Evolutionary conservation across 768 basidiomycete species (phyloP).

Genomic region (Pleurotus citrinopileatus): DNA sequence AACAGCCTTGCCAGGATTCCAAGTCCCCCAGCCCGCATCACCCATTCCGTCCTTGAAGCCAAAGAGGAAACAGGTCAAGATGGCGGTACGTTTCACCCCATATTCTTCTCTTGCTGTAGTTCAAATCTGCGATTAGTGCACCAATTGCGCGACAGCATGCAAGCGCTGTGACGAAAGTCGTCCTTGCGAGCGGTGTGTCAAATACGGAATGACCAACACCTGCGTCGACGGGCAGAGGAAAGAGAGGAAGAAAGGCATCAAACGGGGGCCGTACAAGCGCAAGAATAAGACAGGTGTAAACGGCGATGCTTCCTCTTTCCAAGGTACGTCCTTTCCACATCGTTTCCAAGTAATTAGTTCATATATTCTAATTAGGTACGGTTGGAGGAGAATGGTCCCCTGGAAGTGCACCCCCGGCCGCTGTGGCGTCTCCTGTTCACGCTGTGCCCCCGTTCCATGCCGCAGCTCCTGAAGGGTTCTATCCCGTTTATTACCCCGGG

Average conservation of each 20-base stretch:
- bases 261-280: slow-evolving; percentile 83
- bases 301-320: not conserved
- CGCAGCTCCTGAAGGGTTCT: not conserved
- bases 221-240: slow-evolving; percentile 92
- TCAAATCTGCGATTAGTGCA: slow-evolving; percentile 43
- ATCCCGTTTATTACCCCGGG: slow-evolving; percentile 5
- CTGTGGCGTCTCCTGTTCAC: not conserved
- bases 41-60: slow-evolving; percentile 32
- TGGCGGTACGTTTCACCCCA: slow-evolving; percentile 71
- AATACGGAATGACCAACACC: slow-evolving; percentile 75
- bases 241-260: slow-evolving; percentile 88
- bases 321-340: slow-evolving; percentile 2
- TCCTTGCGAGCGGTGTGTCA: slow-evolving; percentile 87
- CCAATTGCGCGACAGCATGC: slow-evolving; percentile 84
- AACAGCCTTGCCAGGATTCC: slow-evolving; percentile 4
- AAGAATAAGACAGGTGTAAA: slow-evolving; percentile 37
- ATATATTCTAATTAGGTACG: slow-evolving; percentile 10
- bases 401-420: slow-evolving; percentile 9
- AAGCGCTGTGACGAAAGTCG: slow-evolving; percentile 88
- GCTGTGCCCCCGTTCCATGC: slow-evolving; percentile 2
- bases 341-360: no score
- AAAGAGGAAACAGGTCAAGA: slow-evolving; percentile 87
- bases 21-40: slow-evolving; percentile 5
- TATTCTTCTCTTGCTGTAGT: slow-evolving; percentile 3
- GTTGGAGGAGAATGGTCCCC: slow-evolving; percentile 28